Evolutionary conservation across 106 monocot species (phyloP), one percentile per base, ranked within the genome.

Genomic region (Ottelia alismoides): DNA sequence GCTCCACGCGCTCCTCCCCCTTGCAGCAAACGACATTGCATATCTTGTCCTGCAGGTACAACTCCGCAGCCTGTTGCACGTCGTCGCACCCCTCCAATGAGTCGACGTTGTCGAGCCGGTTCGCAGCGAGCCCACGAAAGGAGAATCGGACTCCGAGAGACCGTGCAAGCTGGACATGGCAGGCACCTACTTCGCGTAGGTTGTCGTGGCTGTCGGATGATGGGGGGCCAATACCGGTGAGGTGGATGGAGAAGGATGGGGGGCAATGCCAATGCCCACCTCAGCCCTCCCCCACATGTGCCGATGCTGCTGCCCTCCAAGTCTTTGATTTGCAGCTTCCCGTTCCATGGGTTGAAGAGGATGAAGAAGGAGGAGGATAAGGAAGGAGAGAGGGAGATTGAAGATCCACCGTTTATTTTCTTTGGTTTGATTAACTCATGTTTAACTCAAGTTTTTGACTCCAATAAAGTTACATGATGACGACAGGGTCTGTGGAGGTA

Each of bases 201-300:
- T 70, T 23, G 56, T 83, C 74, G n/a, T 68, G 54, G n/a, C 78
- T 65, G 44, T 68, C 71, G 11, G 63, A 60, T 0, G 79, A 79
- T 2, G 81, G 81, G 0, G 72, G 78, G 0, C 78, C 78, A 52
- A 84, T 65, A 0, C 75, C 84, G 17, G 75, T 84, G 46, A 84
- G 57, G 31, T 78, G 72, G 23, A 84, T 58, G 24, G 46, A 45
- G 0, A 75, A 78, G 11, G 78, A 72, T 2, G 25, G 75, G 75
- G 1, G 78, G 68, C 21, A 75, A 68, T 20, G 84, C 78, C 2
- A 84, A 57, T 9, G 78, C 83, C 32, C 79, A 75, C 51, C 78
- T 77, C 18, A 84, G 58, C 16, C 72, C 72, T 24, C 72, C 78
- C 84, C 84, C n/a, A n/a, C n/a, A n/a, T n/a, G n/a, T n/a, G n/a